Base-by-base conservation (phyloP, 2,329 filamentous ascomycete species). In the Ampelomyces quisqualis region DNA sequence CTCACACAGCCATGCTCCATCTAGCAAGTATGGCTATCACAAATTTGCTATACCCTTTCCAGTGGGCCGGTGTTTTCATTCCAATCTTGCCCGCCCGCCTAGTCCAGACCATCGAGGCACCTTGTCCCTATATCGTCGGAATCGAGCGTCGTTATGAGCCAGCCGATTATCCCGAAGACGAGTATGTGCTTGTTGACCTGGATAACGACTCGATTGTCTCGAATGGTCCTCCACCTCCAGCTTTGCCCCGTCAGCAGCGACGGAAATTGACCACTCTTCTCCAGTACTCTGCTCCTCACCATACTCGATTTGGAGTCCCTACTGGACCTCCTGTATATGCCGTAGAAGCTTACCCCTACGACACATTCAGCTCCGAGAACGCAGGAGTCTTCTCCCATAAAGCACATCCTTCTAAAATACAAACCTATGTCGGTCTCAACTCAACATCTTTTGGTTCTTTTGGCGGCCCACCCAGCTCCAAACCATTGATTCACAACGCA, bases 71-170 rank as follows among this genome's bases (percentile, higher is more conserved):
- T 56, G 89, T 97, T 34, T 90, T 95, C 64, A 96, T 97, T 50
- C 91, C 91, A 2, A 79, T 97, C 22, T 77, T 98, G 7, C 91
- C 91, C 5, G 88, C 89, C 7, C 82, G 91, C 23, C 75, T 98
- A 15, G 77, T 98, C 7, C 90, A 93, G 38, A 91, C 90, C 2
- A 78, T 98, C 13, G 93, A 97, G 58, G 91, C 91, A 1, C 91
- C 91, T 2, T 97, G 93, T 57, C 93, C 93, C 0, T 98, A 97
- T 60, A 95, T 98, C 53, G 89, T 97, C 29, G 93, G 93, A 34
- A 88, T 98, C 43, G 93, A 98, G 71, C 81, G 90, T 53, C 82
- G 90, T 42, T 97, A 97, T 64, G 88, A 94, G 57, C 82, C 82
- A 42, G 80, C 90, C 32, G 85, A 90, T 55, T 78, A 97, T 28